These are phyloP conservation scores for Penicillium vulpinum DNA, from an alignment of 2,329 filamentous ascomycete genomes.

Conservation along the genomic window DNA sequence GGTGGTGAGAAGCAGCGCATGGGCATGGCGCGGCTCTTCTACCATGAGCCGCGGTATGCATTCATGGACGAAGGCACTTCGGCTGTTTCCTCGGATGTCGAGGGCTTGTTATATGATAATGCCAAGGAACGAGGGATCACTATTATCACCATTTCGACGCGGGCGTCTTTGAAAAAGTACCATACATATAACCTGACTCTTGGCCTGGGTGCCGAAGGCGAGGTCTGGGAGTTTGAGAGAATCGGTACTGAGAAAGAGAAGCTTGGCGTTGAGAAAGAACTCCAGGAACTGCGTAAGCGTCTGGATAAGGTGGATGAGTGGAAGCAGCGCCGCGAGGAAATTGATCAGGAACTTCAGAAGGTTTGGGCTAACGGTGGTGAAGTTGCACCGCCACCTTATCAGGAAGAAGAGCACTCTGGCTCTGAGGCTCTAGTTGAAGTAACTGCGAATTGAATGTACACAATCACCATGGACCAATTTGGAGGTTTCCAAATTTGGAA, in stretches of 20 bases:
- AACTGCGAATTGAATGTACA: conserved; percentile 5
- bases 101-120: conserved; percentile 87
- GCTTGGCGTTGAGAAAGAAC: conserved; percentile 85
- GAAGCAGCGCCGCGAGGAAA: conserved; percentile 75
- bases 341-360: conserved; percentile 74
- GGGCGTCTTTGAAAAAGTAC: conserved; percentile 91
- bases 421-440: conserved; percentile 5
- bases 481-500: neutral
- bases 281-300: conserved; percentile 77
- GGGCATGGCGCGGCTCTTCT: conserved; percentile 83
- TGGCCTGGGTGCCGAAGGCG: conserved; percentile 75
- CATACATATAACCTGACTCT: conserved; percentile 89
- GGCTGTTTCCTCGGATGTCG: conserved; percentile 90
- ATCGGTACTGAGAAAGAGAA: conserved; percentile 95
- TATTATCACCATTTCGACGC: conserved; percentile 91
- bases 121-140: conserved; percentile 94
- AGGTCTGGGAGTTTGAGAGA: conserved; percentile 87
- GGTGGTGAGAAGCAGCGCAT: conserved; percentile 97
- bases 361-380: conserved; percentile 58
- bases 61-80: conserved; percentile 96
- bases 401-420: conserved; percentile 21
- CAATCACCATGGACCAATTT: neutral
- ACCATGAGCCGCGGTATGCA: conserved; percentile 92
- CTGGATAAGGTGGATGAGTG: conserved; percentile 79
- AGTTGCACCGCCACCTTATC: conserved; percentile 39